A percentile compares a stretch with the other conserved stretches of the same genome.
Conservation (phyloP, 192 early-diverging fungal genomes). For the Coemansia sp. region DNA sequence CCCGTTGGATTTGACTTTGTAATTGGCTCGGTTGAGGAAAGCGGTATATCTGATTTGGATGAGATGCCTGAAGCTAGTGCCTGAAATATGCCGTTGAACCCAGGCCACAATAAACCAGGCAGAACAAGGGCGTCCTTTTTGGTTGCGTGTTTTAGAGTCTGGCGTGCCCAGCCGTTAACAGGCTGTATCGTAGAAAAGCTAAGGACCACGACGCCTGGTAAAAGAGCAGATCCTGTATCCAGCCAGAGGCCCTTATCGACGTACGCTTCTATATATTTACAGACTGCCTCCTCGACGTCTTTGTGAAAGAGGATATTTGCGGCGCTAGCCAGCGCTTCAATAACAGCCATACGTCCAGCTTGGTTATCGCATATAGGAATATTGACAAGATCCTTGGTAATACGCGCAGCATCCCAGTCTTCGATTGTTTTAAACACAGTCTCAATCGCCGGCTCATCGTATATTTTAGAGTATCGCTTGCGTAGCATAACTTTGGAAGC, state of each 20-base stretch:
- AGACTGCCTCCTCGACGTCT: conserved; percentile 11
- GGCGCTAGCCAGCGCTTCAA: conserved; percentile 26
- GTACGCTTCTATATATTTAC: conserved; percentile 14
- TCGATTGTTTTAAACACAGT: conserved; percentile 22
- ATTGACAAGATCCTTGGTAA: conserved; percentile 10
- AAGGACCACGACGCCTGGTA: conserved; percentile 33
- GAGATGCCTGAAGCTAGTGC: conserved; percentile 1
- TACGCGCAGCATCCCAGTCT: conserved; percentile 39
- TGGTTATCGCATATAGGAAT: neutral
- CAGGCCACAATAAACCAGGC: neutral
- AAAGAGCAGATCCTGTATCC: conserved; percentile 21
- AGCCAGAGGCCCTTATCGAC: conserved; percentile 12
- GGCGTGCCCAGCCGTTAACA: conserved; percentile 30
- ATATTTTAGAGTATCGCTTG: conserved; percentile 17
- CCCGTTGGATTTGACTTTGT: neutral
- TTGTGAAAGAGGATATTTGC: conserved; percentile 18
- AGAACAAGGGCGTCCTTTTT: conserved; percentile 10
- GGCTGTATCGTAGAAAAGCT: conserved; percentile 16
- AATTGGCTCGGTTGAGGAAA: conserved; percentile 1
- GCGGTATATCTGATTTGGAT: neutral
- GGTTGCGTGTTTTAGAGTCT: conserved; percentile 25
- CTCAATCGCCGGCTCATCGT: conserved; percentile 17
- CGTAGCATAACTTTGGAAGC: conserved; percentile 28
- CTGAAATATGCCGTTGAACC: conserved; percentile 21
- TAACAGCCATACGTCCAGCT: conserved; percentile 5